Percentiles rank a stretch among this genome's conserved stretches.
Evolutionary conservation across 2,329 filamentous ascomycete genomes (phyloP).

Genomic region (Calonectria fujianensis): DNA sequence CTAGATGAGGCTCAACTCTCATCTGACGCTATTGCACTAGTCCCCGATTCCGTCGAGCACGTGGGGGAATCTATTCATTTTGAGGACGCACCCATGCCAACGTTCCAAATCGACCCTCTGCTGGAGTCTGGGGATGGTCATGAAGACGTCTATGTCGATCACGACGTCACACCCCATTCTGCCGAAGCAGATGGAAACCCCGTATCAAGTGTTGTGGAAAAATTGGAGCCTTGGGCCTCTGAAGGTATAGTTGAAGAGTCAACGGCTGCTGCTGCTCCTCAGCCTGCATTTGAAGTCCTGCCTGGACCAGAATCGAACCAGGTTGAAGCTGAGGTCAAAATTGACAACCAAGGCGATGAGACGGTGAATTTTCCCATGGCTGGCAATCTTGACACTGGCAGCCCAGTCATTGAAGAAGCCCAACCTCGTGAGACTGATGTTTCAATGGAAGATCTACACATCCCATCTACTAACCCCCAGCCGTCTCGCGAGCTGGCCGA

Average conservation of each 20-base stretch:
- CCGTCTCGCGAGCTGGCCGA: background rate
- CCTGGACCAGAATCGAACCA: background rate
- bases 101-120: background rate
- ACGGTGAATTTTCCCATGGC: too few species aligned
- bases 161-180: background rate
- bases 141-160: background rate
- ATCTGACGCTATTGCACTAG: background rate
- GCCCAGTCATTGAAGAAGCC: background rate
- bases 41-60: constrained; percentile 3
- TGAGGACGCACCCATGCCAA: constrained; percentile 1
- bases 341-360: background rate
- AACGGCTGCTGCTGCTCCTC: background rate
- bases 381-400: background rate
- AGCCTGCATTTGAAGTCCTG: background rate
- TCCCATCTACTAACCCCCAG: background rate
- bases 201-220: background rate
- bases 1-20: background rate
- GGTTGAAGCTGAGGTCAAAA: background rate
- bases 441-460: background rate
- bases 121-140: constrained; percentile 1
- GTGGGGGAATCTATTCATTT: background rate
- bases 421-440: background rate
- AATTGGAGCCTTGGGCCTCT: background rate
- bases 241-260: background rate
- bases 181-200: background rate